A percentile compares a stretch with the other conserved stretches of the same genome.
phyloP scores from a whole-genome alignment of 2,329 filamentous ascomycete species.

The Xylariaceae sp. region DNA sequence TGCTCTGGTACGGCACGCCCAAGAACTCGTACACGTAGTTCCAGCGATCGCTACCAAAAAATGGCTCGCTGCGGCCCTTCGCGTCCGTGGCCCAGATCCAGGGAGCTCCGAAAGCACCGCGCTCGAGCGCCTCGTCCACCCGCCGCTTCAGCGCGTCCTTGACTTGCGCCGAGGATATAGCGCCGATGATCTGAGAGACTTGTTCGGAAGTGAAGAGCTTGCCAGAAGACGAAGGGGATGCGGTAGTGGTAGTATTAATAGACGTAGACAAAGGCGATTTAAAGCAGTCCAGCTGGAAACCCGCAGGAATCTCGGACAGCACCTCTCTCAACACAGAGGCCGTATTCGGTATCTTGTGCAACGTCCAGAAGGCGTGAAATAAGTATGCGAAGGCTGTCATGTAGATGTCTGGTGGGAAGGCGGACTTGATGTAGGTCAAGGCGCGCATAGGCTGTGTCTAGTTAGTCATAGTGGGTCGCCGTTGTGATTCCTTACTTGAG shows the following conservation, averaged over 20 bases:
- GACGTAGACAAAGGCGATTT: not conserved
- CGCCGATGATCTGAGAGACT: conserved; percentile 60
- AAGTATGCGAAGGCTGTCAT: conserved; percentile 60
- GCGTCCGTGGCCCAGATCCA: conserved; percentile 74
- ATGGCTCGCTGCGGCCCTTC: conserved; percentile 68
- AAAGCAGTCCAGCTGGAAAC: conserved; percentile 15
- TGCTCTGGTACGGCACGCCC: conserved; percentile 62
- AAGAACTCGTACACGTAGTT: conserved; percentile 72
- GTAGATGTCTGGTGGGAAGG: conserved; percentile 56
- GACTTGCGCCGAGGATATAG: conserved; percentile 53
- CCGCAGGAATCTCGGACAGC: conserved; percentile 23
- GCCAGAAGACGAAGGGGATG: not conserved
- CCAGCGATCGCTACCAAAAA: conserved; percentile 80
- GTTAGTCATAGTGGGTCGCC: conserved; percentile 3
- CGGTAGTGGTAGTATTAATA: not conserved
- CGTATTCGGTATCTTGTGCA: conserved; percentile 31
- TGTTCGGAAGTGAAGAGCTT: conserved; percentile 57
- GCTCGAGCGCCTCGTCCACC: conserved; percentile 66
- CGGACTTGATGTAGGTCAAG: conserved; percentile 69
- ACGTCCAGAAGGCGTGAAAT: conserved; percentile 65
- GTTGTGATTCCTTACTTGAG: no score
- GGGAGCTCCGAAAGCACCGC: conserved; percentile 76
- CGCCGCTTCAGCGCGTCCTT: conserved; percentile 56
- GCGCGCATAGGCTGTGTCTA: conserved; percentile 61
- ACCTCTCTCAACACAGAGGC: conserved; percentile 22